Conservation (phyloP, 805 yeast species). For the Clavispora fructus region DNA sequence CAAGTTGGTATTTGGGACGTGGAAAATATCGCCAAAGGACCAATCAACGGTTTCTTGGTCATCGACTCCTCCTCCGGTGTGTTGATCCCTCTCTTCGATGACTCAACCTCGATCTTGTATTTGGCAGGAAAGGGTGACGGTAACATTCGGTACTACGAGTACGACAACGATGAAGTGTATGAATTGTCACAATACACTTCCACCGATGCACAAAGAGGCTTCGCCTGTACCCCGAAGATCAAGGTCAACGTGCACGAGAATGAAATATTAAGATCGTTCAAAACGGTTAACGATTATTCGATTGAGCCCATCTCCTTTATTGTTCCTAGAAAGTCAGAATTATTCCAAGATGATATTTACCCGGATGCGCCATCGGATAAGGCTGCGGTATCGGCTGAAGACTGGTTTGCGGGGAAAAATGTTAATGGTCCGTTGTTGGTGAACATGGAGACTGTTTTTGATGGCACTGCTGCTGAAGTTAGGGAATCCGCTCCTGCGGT, state of each 20-base stretch:
- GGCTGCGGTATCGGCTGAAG: slow-evolving; percentile 75
- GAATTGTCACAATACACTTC: slow-evolving; percentile 88
- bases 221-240: slow-evolving; percentile 83
- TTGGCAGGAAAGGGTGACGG: slow-evolving; percentile 98
- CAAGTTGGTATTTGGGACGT: slow-evolving; percentile 95
- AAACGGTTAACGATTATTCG: slow-evolving; percentile 77
- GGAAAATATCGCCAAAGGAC: slow-evolving; percentile 66
- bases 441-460: slow-evolving; percentile 70
- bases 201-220: slow-evolving; percentile 92
- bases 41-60: slow-evolving; percentile 81
- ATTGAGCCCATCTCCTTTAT: slow-evolving; percentile 90
- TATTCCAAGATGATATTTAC: slow-evolving; percentile 87
- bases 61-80: slow-evolving; percentile 92
- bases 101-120: slow-evolving; percentile 70
- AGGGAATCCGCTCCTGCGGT: slow-evolving; percentile 35
- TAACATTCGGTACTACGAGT: slow-evolving; percentile 90
- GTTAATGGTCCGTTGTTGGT: slow-evolving; percentile 80
- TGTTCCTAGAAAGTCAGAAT: slow-evolving; percentile 92
- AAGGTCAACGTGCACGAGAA: slow-evolving; percentile 74
- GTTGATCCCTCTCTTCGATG: slow-evolving; percentile 86
- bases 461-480: slow-evolving; percentile 59
- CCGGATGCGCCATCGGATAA: slow-evolving; percentile 82
- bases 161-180: slow-evolving; percentile 73
- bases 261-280: slow-evolving; percentile 77
- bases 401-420: slow-evolving; percentile 74